phyloP scores from a whole-genome alignment of 2,329 filamentous ascomycete genomes.

The Monilinia fructicola region DNA sequence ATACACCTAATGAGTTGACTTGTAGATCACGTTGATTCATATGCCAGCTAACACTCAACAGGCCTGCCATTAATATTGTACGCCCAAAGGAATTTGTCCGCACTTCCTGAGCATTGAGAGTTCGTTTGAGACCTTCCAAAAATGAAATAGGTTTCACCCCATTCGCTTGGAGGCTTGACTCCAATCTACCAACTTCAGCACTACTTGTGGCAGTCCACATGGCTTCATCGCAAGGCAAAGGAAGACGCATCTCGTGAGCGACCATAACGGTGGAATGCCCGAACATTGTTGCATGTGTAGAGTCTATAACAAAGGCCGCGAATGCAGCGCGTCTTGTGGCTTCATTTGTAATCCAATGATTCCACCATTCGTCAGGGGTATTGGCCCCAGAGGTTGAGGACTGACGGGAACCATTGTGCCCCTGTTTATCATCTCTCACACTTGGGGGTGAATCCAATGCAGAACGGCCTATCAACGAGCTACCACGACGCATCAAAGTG shows the following conservation, averaged over 20 bases:
- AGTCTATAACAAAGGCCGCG: constrained; percentile 92
- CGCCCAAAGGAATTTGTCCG: constrained; percentile 91
- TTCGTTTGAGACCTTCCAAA: constrained; percentile 86
- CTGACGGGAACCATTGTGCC: constrained; percentile 55
- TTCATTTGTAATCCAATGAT: constrained; percentile 92
- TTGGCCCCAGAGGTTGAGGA: constrained; percentile 64
- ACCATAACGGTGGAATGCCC: constrained; percentile 97
- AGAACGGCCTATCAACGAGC: constrained; percentile 84
- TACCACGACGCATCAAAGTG: constrained; percentile 90
- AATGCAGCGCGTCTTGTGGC: constrained; percentile 87
- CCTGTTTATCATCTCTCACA: constrained; percentile 48
- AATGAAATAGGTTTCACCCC: constrained; percentile 85
- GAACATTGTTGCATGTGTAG: constrained; percentile 96
- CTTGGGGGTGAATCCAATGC: constrained; percentile 81
- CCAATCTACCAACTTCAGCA: constrained; percentile 79
- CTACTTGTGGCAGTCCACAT: constrained; percentile 90
- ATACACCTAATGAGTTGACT: constrained; percentile 79
- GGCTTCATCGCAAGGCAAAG: constrained; percentile 87
- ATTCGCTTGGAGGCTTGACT: constrained; percentile 75
- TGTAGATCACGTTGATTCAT: constrained; percentile 96
- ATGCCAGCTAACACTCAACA: constrained; percentile 93
- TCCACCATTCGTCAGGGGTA: constrained; percentile 88
- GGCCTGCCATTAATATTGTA: constrained; percentile 88
- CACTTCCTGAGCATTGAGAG: constrained; percentile 80
- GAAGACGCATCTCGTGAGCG: constrained; percentile 88